These are phyloP conservation scores for Cryptococcus sp. DNA, from an alignment of 1,284 basidiomycete genomes.

Conservation along the genomic window DNA sequence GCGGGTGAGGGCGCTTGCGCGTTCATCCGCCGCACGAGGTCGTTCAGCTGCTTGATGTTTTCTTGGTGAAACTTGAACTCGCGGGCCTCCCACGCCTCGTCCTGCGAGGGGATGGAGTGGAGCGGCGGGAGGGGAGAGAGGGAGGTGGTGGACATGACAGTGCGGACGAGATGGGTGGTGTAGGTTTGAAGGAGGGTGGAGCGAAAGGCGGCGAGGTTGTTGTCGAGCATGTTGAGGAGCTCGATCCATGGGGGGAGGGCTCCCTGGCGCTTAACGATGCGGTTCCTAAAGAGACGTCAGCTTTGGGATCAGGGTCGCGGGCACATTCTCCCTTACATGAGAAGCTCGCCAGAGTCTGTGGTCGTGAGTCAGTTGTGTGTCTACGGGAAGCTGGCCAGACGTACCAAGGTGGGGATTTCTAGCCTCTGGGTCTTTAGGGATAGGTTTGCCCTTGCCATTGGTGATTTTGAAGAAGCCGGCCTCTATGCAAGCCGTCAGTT, in stretches of 20 bases:
- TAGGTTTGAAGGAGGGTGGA: slow-evolving; percentile 54
- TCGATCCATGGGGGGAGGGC: slow-evolving; percentile 90
- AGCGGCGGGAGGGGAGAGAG: slow-evolving; percentile 48
- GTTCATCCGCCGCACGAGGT: slow-evolving; percentile 72
- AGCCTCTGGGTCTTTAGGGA: slow-evolving; percentile 61
- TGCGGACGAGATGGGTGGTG: slow-evolving; percentile 60
- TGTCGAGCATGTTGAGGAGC: slow-evolving; percentile 65
- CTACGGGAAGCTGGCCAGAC: slow-evolving; percentile 50
- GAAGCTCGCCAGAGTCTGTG: slow-evolving; percentile 55
- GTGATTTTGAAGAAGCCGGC: slow-evolving; percentile 71
- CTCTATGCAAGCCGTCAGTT: slow-evolving; percentile 13
- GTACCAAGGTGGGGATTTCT: slow-evolving; percentile 73
- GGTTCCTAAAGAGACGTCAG: slow-evolving; percentile 66
- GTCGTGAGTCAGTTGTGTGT: not conserved
- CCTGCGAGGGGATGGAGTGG: slow-evolving; percentile 57
- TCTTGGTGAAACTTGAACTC: slow-evolving; percentile 69
- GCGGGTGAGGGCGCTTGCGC: slow-evolving; percentile 71
- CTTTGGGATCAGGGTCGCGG: not conserved
- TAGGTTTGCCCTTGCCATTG: slow-evolving; percentile 70
- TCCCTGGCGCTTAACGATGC: slow-evolving; percentile 79
- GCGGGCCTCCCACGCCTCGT: slow-evolving; percentile 68
- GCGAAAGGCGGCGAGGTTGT: slow-evolving; percentile 62
- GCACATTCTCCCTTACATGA: slow-evolving; percentile 54
- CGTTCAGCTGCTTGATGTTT: slow-evolving; percentile 68
- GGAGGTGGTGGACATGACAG: slow-evolving; percentile 53